These are phyloP conservation scores for Cyberlindnera subsufficiens DNA, from an alignment of 805 yeast species.

Conservation along the genomic window DNA sequence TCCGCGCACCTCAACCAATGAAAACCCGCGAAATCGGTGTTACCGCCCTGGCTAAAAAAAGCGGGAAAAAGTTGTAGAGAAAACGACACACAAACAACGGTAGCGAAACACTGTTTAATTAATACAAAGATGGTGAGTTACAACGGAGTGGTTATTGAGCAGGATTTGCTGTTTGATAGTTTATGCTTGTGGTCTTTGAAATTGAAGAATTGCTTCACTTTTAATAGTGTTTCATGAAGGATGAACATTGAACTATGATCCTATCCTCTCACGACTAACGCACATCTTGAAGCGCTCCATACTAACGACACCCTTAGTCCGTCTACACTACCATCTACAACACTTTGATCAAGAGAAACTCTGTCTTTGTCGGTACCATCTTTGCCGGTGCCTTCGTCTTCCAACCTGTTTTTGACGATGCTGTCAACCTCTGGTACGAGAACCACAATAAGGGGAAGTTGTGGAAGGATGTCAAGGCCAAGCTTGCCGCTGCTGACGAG, in stretches of 20 bases:
- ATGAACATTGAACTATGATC: no score
- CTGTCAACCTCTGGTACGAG: conserved; percentile 66
- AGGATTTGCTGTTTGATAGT: no score
- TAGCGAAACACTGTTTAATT: not conserved
- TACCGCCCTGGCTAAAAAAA: conserved; percentile 2
- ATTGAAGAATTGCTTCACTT: no score
- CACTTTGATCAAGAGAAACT: conserved; percentile 81
- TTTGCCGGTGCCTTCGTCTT: conserved; percentile 82
- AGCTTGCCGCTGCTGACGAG: conserved; percentile 52
- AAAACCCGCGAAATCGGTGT: not conserved
- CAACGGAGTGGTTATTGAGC: no score
- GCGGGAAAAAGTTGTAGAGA: not conserved
- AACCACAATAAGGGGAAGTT: conserved; percentile 78
- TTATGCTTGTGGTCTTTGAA: no score
- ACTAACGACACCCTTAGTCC: conserved; percentile 22
- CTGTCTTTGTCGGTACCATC: conserved; percentile 77
- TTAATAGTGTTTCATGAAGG: no score
- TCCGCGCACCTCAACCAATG: conserved; percentile 1
- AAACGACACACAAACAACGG: not conserved
- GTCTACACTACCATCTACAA: conserved; percentile 50
- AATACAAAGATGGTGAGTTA: not conserved
- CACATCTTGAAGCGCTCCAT: not conserved
- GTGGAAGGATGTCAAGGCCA: conserved; percentile 74
- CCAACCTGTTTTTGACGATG: conserved; percentile 69
- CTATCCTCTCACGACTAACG: no score